A percentile compares a stretch with the other conserved stretches of the same genome.
Evolutionary conservation across 2,329 filamentous ascomycete species (phyloP).

Genomic region (Fusarium begoniae): DNA sequence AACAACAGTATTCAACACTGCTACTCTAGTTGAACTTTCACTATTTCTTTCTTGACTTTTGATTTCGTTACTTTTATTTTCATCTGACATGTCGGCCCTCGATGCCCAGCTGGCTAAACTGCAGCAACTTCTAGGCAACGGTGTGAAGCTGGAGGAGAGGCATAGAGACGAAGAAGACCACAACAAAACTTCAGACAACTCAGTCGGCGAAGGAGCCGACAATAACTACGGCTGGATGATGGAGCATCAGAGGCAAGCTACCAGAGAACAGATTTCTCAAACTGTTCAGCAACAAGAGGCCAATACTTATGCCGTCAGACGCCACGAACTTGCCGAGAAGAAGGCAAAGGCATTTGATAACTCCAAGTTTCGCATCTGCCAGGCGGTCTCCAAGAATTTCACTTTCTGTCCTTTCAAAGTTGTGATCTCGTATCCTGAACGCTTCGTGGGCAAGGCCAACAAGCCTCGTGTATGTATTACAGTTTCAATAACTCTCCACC

Average conservation of each 20-base stretch:
- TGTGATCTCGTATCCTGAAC: conserved; percentile 66
- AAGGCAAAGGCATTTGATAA: conserved; percentile 36
- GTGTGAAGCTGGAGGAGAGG: conserved; percentile 27
- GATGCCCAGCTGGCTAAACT: conserved; percentile 37
- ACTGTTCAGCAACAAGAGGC: not conserved
- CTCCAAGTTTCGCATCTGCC: conserved; percentile 37
- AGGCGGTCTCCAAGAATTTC: conserved; percentile 39
- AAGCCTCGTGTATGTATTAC: conserved; percentile 54
- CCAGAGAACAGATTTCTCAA: not conserved
- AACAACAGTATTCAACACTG: not conserved
- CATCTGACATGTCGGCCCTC: conserved; percentile 27
- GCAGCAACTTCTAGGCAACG: conserved; percentile 31
- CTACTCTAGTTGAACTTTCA: not conserved
- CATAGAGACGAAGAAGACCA: not conserved
- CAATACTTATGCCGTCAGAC: not conserved
- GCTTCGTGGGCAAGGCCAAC: conserved; percentile 65
- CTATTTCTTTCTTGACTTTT: not conserved
- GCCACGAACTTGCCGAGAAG: conserved; percentile 4
- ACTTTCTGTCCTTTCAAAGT: conserved; percentile 62
- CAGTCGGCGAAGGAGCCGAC: not conserved
- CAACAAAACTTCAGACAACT: not conserved
- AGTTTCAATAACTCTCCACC: not conserved
- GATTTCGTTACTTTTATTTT: not conserved
- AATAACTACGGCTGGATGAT: conserved; percentile 3
- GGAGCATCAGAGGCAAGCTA: not conserved